These are phyloP conservation scores for Clonostachys byssicola DNA, from an alignment of 2,329 filamentous ascomycete genomes.

Conservation along the genomic window DNA sequence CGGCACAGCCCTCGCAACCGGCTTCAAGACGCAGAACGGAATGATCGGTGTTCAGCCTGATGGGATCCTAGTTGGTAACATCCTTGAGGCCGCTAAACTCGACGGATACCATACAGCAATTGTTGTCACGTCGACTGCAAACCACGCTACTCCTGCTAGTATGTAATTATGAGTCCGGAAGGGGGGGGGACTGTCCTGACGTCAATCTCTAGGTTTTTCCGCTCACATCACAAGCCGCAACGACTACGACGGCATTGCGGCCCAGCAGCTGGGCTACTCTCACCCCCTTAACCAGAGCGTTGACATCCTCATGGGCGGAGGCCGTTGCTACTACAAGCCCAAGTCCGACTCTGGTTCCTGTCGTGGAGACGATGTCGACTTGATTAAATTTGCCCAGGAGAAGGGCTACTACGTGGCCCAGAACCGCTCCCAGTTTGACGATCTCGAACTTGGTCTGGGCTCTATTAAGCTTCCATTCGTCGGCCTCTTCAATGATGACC, in stretches of 20 bases:
- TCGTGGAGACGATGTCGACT: constrained; percentile 25
- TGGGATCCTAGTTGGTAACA: constrained; percentile 22
- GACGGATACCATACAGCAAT: constrained; percentile 27
- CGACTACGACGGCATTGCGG: constrained; percentile 23
- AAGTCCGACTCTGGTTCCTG: constrained; percentile 23
- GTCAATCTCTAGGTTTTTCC: constrained; percentile 12
- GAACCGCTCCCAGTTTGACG: constrained; percentile 23
- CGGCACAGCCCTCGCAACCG: constrained; percentile 28
- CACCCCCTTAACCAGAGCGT: constrained; percentile 26
- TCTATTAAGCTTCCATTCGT: constrained; percentile 23
- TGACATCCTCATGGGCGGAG: constrained; percentile 28
- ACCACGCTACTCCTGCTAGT: constrained; percentile 2
- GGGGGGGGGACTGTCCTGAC: neutral
- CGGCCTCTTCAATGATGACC: constrained; percentile 26
- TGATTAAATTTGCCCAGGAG: constrained; percentile 18
- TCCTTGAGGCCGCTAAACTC: constrained; percentile 28
- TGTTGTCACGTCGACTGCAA: constrained; percentile 21
- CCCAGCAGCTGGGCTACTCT: constrained; percentile 24
- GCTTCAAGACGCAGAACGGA: constrained; percentile 27
- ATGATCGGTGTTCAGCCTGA: constrained; percentile 23
- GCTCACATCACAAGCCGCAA: constrained; percentile 22
- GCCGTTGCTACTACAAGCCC: constrained; percentile 30
- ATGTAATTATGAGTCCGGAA: too few relatives aligned
- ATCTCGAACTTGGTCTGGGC: constrained; percentile 11
- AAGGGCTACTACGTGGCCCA: constrained; percentile 25